A percentile compares a stretch with the other conserved stretches of the same genome.
phyloP scores from a whole-genome alignment of 352 stramenopile species.

The Phytophthora melonis region DNA sequence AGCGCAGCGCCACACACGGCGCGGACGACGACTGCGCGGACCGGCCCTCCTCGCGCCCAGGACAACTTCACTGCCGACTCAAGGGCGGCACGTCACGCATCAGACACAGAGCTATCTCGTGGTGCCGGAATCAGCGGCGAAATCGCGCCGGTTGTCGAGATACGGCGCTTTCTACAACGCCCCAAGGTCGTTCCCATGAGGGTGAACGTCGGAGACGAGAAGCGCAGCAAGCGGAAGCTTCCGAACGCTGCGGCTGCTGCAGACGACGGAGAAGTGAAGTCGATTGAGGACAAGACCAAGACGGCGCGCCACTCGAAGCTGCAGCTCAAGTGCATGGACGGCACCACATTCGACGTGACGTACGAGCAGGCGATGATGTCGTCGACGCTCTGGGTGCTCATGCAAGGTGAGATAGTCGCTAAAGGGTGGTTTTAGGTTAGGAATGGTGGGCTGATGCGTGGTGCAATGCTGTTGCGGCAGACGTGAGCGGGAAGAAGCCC shows the following conservation, averaged over 20 bases:
- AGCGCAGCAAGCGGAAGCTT: constrained; percentile 44
- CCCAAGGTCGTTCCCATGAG: constrained; percentile 34
- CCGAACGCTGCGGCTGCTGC: constrained; percentile 12
- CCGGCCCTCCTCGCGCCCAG: constrained; percentile 6
- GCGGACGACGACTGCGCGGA: constrained; percentile 8
- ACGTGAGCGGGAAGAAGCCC: constrained; percentile 60
- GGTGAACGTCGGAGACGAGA: constrained; percentile 43
- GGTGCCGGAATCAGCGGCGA: constrained; percentile 23
- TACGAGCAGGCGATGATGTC: constrained; percentile 90
- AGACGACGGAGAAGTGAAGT: constrained; percentile 21
- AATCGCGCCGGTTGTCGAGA: constrained; percentile 27
- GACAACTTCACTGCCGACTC: background rate
- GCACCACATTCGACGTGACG: constrained; percentile 74
- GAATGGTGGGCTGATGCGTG: constrained; percentile 2
- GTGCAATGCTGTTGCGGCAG: constrained; percentile 33
- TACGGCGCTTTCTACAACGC: constrained; percentile 38
- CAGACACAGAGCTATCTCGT: constrained; percentile 27
- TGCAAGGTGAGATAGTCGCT: constrained; percentile 52
- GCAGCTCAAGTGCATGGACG: constrained; percentile 81
- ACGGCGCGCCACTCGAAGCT: constrained; percentile 58
- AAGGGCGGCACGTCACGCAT: background rate
- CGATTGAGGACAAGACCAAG: constrained; percentile 7
- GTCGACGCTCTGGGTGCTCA: constrained; percentile 82
- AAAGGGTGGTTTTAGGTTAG: background rate
- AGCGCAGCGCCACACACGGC: constrained; percentile 22